A percentile compares a stretch with the other conserved stretches of the same genome.
Evolutionary conservation across 1,284 basidiomycete genomes (phyloP).

Genomic region (Moniliella sp.): DNA sequence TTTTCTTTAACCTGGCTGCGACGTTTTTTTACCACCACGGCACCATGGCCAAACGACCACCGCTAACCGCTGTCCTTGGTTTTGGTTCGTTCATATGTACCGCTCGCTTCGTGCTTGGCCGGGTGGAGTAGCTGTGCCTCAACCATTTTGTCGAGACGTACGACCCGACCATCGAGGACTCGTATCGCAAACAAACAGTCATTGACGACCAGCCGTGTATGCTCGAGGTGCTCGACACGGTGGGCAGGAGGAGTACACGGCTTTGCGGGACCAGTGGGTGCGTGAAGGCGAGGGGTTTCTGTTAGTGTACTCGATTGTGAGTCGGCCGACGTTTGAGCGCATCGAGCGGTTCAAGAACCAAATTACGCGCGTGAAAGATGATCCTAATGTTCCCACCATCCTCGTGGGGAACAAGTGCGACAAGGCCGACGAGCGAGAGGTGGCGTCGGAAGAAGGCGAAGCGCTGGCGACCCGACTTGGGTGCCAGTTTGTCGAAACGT

Average conservation of each 20-base stretch:
- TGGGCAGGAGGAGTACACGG: conserved; percentile 25
- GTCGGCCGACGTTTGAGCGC: conserved; percentile 20
- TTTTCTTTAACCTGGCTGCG: too few relatives aligned
- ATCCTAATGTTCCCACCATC: conserved; percentile 10
- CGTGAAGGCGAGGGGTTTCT: conserved; percentile 21
- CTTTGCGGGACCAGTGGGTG: conserved; percentile 28
- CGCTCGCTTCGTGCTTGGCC: too few relatives aligned
- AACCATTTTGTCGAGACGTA: conserved; percentile 24
- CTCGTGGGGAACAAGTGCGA: conserved; percentile 27
- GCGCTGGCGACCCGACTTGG: too few relatives aligned
- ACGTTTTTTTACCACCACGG: too few relatives aligned
- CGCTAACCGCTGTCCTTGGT: too few relatives aligned
- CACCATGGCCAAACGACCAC: too few relatives aligned
- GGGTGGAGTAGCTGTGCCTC: too few relatives aligned
- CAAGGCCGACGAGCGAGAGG: conserved; percentile 15
- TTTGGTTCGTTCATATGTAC: too few relatives aligned
- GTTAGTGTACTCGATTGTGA: conserved; percentile 22
- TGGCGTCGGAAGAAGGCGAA: conserved; percentile 20
- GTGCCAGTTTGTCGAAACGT: too few relatives aligned
- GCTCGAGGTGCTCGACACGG: conserved; percentile 25
- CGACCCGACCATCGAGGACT: conserved; percentile 28
- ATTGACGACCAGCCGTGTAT: conserved; percentile 20
- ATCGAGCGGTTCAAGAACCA: conserved; percentile 19
- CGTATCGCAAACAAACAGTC: conserved; percentile 17
- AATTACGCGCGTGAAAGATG: conserved; percentile 19